Conservation (phyloP, 73 alveolate genomes). For the Paramecium primaurelia region DNA sequence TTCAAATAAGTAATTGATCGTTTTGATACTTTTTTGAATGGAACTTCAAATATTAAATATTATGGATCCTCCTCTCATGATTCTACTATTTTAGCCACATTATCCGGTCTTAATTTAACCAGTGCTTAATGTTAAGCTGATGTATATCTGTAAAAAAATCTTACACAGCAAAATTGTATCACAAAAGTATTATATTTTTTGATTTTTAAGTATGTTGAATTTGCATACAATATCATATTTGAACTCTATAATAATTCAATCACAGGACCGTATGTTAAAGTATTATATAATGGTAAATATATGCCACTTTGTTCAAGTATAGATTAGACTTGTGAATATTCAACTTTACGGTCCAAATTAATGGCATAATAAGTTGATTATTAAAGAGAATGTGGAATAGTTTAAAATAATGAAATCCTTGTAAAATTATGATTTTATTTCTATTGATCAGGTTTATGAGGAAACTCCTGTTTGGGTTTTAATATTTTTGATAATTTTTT, state of each 20-base stretch:
- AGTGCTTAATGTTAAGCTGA: background rate
- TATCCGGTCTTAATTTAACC: constrained; percentile 11
- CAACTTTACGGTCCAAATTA: background rate
- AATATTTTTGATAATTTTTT: background rate
- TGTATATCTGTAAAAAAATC: background rate
- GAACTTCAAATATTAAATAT: background rate
- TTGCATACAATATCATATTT: background rate
- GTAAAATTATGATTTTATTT: background rate
- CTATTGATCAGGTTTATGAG: background rate
- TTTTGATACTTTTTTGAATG: background rate
- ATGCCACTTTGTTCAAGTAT: background rate
- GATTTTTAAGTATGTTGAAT: background rate
- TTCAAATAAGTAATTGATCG: background rate
- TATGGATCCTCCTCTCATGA: constrained; percentile 36
- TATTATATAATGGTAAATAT: constrained; percentile 9
- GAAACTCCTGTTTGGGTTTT: constrained; percentile 29
- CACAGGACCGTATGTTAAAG: constrained; percentile 26
- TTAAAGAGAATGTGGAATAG: background rate
- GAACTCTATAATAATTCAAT: background rate
- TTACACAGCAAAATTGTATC: background rate
- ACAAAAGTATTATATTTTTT: background rate
- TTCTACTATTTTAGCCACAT: background rate
- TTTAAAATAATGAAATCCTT: background rate
- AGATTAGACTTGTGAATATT: background rate
- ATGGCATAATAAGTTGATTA: background rate